Percentiles rank a stretch among this genome's conserved stretches.
phyloP scores from a whole-genome alignment of 2,329 filamentous ascomycete genomes.

The Ceratocystis ficicola region DNA sequence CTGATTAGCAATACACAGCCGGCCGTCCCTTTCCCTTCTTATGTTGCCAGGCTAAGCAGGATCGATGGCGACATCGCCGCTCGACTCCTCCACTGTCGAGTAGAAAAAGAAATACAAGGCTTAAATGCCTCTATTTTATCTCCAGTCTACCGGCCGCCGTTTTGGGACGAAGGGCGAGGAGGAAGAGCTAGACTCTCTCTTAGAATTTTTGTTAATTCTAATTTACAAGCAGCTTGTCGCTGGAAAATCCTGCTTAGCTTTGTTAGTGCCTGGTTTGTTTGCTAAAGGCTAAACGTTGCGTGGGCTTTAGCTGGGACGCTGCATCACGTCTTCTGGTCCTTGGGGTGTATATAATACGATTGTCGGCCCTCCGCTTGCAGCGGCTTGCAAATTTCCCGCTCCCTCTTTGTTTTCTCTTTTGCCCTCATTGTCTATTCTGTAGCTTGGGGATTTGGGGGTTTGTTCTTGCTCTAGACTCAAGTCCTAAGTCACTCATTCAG shows the following conservation, averaged over 20 bases:
- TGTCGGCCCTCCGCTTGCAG: not conserved
- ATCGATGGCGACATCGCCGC: conserved; percentile 27
- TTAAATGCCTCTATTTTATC: conserved; percentile 10
- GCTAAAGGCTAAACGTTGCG: not conserved
- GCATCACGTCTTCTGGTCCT: not conserved
- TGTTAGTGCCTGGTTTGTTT: not conserved
- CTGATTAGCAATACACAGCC: too few relatives aligned
- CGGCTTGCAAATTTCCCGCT: not conserved
- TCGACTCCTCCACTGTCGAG: conserved; percentile 15
- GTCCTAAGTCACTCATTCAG: not conserved
- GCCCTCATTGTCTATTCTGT: not conserved
- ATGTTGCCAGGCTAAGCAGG: conserved; percentile 11
- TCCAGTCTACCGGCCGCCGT: not conserved
- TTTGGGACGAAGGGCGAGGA: not conserved
- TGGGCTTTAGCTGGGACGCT: not conserved
- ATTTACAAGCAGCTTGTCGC: not conserved
- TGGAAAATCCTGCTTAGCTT: conserved; percentile 6
- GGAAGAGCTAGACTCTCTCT: too few relatives aligned
- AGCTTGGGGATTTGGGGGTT: not conserved
- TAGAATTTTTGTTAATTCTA: not conserved
- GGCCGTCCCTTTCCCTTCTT: not conserved
- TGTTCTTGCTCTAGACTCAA: not conserved
- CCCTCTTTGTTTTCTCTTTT: not conserved
- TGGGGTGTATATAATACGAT: not conserved
- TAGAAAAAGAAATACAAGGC: not conserved